These are phyloP conservation scores for Neurospora crassa DNA, from an alignment of 2,329 filamentous ascomycete species.

Conservation along the genomic window DNA sequence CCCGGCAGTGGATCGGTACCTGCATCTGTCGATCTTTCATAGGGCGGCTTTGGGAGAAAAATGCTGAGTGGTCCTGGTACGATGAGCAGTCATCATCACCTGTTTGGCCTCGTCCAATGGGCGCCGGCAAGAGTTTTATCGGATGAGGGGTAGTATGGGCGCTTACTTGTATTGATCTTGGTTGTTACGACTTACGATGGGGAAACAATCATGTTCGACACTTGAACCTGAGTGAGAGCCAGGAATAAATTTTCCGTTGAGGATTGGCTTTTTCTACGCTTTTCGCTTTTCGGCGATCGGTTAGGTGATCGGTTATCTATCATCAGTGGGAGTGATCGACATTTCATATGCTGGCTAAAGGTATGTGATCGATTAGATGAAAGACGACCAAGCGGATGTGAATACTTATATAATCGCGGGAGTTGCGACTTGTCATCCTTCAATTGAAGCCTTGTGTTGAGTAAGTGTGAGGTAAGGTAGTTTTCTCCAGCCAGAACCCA, in stretches of 20 bases:
- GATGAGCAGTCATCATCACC: not conserved
- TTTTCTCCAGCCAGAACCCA: not conserved
- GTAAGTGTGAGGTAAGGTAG: not conserved
- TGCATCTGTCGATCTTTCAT: not conserved
- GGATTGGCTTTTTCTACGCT: not conserved
- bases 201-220: not conserved
- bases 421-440: not conserved
- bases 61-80: not conserved
- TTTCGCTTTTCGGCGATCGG: not conserved
- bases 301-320: not conserved
- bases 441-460: not conserved
- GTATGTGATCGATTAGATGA: not conserved
- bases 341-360: not conserved
- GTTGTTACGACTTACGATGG: not conserved
- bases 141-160: not conserved
- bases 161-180: not conserved
- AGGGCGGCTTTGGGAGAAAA: not conserved
- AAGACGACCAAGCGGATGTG: not conserved
- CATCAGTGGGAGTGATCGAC: not conserved
- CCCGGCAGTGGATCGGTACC: not conserved
- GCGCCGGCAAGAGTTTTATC: not conserved
- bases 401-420: not conserved
- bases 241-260: not conserved
- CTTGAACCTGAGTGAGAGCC: not conserved
- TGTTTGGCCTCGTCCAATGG: not conserved